Evolutionary conservation across 2,329 filamentous ascomycete genomes (phyloP).

Genomic region (Penicillium sp.): DNA sequence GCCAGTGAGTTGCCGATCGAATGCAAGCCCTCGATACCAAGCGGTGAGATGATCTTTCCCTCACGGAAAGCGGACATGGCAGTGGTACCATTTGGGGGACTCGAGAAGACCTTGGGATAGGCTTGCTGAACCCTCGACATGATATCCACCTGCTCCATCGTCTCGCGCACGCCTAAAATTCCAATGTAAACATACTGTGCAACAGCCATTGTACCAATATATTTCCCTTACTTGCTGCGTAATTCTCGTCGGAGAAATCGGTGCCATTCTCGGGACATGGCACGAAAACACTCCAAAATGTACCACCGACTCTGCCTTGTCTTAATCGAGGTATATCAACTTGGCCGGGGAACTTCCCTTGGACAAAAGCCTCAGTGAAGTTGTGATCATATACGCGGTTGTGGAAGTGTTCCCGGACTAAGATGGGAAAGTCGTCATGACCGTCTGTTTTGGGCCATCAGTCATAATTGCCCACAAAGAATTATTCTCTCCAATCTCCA

Average conservation of each 20-base stretch:
- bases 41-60: conserved; percentile 69
- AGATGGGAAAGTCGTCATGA: conserved; percentile 81
- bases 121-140: conserved; percentile 34
- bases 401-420: conserved; percentile 63
- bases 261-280: conserved; percentile 69
- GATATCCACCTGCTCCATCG: conserved; percentile 38
- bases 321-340: conserved; percentile 76
- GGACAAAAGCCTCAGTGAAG: conserved; percentile 72
- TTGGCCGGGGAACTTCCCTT: conserved; percentile 66
- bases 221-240: conserved; percentile 56
- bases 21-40: conserved; percentile 84
- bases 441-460: conserved; percentile 59
- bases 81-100: conserved; percentile 55
- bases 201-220: conserved; percentile 22
- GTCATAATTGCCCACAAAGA: not conserved
- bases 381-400: conserved; percentile 75
- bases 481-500: not conserved
- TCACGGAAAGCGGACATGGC: conserved; percentile 61
- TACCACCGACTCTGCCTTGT: conserved; percentile 65
- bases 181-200: not conserved
- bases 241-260: conserved; percentile 72
- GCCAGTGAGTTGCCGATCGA: conserved; percentile 78
- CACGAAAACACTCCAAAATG: conserved; percentile 90
- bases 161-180: conserved; percentile 29
- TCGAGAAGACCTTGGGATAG: conserved; percentile 51